Conservation (phyloP, 768 basidiomycete genomes). For the Holtermanniella nyarrowii region DNA sequence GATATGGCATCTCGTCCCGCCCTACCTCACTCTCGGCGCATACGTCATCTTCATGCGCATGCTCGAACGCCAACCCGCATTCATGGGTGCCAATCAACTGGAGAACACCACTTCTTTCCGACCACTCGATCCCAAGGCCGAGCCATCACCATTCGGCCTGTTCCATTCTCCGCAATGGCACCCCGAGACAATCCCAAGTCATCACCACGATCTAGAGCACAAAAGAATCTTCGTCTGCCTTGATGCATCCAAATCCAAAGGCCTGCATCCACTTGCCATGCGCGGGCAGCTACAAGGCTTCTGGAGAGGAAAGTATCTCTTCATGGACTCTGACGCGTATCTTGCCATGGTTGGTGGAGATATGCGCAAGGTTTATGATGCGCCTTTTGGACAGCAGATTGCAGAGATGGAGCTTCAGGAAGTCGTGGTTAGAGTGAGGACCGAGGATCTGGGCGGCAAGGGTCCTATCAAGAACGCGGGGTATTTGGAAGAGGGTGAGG, state of each 20-base stretch:
- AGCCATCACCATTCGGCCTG: slow-evolving; percentile 5
- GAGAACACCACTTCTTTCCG: slow-evolving; percentile 9
- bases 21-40: slow-evolving; percentile 19
- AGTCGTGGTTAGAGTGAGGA: slow-evolving; percentile 28
- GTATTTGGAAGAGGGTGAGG: slow-evolving; percentile 11
- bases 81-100: slow-evolving; percentile 16
- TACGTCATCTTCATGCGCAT: slow-evolving; percentile 27
- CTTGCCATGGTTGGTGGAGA: slow-evolving; percentile 27
- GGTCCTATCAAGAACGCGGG: slow-evolving; percentile 29
- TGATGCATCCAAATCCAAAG: slow-evolving; percentile 29
- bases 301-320: slow-evolving; percentile 36
- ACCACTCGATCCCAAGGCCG: slow-evolving; percentile 1
- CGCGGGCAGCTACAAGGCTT: slow-evolving; percentile 23
- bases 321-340: slow-evolving; percentile 34
- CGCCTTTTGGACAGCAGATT: slow-evolving; percentile 28
- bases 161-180: slow-evolving; percentile 1
- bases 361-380: slow-evolving; percentile 32
- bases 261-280: slow-evolving; percentile 26
- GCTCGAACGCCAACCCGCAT: slow-evolving; percentile 29
- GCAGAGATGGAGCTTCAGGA: slow-evolving; percentile 30
- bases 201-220: slow-evolving; percentile 32
- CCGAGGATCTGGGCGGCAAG: slow-evolving; percentile 30
- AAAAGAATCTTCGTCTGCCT: slow-evolving; percentile 32
- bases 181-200: slow-evolving; percentile 6
- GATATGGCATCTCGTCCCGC: background rate